phyloP scores from a whole-genome alignment of 139 green algal genomes.

The Picochlorum sp. region DNA sequence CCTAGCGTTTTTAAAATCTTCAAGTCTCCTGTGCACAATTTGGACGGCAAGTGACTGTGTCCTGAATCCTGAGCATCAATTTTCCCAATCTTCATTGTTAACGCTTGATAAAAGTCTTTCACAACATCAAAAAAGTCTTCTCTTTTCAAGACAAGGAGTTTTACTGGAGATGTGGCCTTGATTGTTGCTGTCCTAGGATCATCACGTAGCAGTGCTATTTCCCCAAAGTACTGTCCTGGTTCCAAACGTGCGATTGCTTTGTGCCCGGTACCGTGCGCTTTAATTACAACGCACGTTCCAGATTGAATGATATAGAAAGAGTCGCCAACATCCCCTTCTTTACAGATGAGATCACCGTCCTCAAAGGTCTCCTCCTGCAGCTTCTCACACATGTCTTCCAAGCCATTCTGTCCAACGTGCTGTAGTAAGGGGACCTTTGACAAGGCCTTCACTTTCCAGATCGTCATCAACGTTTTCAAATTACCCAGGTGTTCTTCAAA shows the following conservation, averaged over 20 bases:
- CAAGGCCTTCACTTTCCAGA: conserved; percentile 79
- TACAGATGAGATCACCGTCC: conserved; percentile 44
- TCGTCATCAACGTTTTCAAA: conserved; percentile 63
- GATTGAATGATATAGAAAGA: conserved; percentile 83
- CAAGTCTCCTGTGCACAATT: conserved; percentile 14
- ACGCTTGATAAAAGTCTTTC: conserved; percentile 35
- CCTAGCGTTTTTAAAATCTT: conserved; percentile 63
- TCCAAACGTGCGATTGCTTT: conserved; percentile 5
- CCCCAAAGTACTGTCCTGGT: conserved; percentile 73
- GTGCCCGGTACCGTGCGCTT: too few species aligned
- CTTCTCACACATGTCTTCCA: conserved; percentile 60
- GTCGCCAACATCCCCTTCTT: conserved; percentile 48
- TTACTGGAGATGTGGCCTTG: conserved; percentile 36
- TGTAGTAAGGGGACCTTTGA: conserved; percentile 72
- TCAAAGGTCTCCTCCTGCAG: conserved; percentile 34
- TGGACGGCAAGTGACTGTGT: conserved; percentile 4
- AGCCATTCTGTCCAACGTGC: conserved; percentile 58
- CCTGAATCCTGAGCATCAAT: conserved; percentile 15
- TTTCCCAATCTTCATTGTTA: conserved; percentile 18
- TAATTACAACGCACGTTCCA: conserved; percentile 58
- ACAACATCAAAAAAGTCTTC: conserved; percentile 43
- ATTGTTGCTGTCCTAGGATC: conserved; percentile 74
- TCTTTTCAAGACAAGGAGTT: conserved; percentile 55
- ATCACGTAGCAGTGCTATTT: conserved; percentile 73
- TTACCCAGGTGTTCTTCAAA: conserved; percentile 61